phyloP scores from a whole-genome alignment of 1,284 basidiomycete species.

The Inonotus obliquus region DNA sequence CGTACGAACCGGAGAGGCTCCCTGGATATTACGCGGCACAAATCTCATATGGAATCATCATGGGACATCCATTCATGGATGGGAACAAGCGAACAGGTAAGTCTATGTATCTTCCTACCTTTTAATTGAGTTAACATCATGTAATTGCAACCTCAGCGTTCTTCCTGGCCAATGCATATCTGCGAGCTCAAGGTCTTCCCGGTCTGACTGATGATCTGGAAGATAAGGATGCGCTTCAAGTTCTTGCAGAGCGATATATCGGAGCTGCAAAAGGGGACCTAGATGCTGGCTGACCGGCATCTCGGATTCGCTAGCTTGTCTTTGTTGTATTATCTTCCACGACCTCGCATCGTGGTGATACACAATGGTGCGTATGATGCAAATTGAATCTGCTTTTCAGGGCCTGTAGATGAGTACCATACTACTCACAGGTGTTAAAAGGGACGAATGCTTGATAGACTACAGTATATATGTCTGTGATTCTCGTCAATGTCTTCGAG shows the following conservation, averaged over 20 bases:
- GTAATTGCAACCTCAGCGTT: slow-evolving; percentile 18
- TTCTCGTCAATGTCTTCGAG: no score
- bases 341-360: no score
- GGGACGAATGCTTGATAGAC: no score
- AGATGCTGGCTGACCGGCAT: neutral
- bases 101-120: neutral
- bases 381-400: no score
- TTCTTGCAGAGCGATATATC: neutral
- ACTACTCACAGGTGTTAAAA: no score
- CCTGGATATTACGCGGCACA: slow-evolving; percentile 26
- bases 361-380: no score
- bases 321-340: no score
- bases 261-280: slow-evolving; percentile 2
- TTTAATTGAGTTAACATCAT: neutral
- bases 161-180: slow-evolving; percentile 25
- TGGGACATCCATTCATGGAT: slow-evolving; percentile 29
- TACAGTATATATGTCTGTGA: no score
- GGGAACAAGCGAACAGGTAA: slow-evolving; percentile 28
- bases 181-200: slow-evolving; percentile 21
- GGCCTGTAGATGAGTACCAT: no score
- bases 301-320: neutral
- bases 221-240: slow-evolving; percentile 3
- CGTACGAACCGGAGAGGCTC: slow-evolving; percentile 29
- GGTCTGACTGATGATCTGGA: slow-evolving; percentile 14
- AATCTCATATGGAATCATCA: slow-evolving; percentile 27